Evolutionary conservation across 1,139 yeast species (phyloP).

Genomic region (Sugiyamaella pinicola): DNA sequence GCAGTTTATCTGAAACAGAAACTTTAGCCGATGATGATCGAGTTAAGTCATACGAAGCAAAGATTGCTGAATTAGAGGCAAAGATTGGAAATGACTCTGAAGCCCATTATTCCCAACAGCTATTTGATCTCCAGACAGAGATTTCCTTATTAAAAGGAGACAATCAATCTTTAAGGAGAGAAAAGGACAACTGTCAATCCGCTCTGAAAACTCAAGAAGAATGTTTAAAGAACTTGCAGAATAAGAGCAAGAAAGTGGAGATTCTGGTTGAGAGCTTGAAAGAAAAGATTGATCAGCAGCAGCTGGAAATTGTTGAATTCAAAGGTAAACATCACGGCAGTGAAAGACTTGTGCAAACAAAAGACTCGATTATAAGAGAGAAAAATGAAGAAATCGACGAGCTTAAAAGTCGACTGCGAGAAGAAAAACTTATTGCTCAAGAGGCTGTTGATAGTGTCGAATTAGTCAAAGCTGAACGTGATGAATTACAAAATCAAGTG

Average conservation of each 20-base stretch:
- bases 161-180: conserved; percentile 30
- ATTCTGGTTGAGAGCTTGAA: conserved; percentile 10
- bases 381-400: conserved; percentile 25
- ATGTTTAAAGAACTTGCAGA: conserved; percentile 24
- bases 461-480: conserved; percentile 32
- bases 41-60: conserved; percentile 25
- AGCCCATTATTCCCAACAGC: conserved; percentile 19
- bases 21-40: conserved; percentile 24
- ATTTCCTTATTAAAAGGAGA: conserved; percentile 32
- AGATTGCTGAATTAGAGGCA: conserved; percentile 31
- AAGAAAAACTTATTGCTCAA: conserved; percentile 21
- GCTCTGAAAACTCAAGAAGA: conserved; percentile 29
- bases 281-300: conserved; percentile 27
- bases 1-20: conserved; percentile 23
- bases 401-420: conserved; percentile 16
- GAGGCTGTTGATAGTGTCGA: conserved; percentile 29
- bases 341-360: conserved; percentile 28
- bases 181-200: conserved; percentile 30
- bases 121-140: conserved; percentile 33
- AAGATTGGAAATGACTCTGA: conserved; percentile 17
- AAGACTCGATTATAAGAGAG: conserved; percentile 23
- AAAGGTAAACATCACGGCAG: conserved; percentile 25
- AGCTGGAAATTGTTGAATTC: conserved; percentile 25
- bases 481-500: conserved; percentile 36
- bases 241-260: conserved; percentile 28